A percentile compares a stretch with the other conserved stretches of the same genome.
phyloP scores from a whole-genome alignment of 768 basidiomycete genomes.

The Pleurotus pulmonarius region DNA sequence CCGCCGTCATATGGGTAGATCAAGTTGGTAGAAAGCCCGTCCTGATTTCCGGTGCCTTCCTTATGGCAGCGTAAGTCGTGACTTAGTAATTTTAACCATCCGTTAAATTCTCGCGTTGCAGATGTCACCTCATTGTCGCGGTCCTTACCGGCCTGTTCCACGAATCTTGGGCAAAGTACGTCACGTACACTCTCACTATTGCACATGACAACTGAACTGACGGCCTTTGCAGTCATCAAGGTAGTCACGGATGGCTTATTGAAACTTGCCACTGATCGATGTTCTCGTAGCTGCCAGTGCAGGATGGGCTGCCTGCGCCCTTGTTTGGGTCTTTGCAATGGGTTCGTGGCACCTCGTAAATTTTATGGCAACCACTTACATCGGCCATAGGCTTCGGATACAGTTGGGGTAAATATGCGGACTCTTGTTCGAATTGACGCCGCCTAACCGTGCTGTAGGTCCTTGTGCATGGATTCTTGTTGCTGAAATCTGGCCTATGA shows the following conservation, averaged over 20 bases:
- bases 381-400: conserved; percentile 56
- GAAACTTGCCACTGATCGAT: neutral
- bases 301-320: conserved; percentile 67
- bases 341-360: conserved; percentile 28
- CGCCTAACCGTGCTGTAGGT: conserved; percentile 20
- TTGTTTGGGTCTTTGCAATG: conserved; percentile 75
- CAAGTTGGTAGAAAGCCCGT: conserved; percentile 73
- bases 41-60: conserved; percentile 66
- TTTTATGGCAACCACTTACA: neutral
- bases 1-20: conserved; percentile 80
- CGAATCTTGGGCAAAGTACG: conserved; percentile 48
- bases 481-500: conserved; percentile 72
- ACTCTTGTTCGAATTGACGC: neutral
- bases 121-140: conserved; percentile 69
- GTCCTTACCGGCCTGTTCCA: conserved; percentile 59
- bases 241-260: conserved; percentile 15
- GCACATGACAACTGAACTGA: conserved; percentile 5
- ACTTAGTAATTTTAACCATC: neutral
- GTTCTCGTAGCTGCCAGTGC: conserved; percentile 35
- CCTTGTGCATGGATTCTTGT: conserved; percentile 77
- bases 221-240: conserved; percentile 23
- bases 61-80: conserved; percentile 55
- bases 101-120: conserved; percentile 16
- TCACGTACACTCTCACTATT: conserved; percentile 22
- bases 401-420: conserved; percentile 54